Percentiles rank a stretch among this genome's conserved stretches.
Evolutionary conservation across 176 grass and related monocot species (phyloP).

Genomic region (Triticum urartu): DNA sequence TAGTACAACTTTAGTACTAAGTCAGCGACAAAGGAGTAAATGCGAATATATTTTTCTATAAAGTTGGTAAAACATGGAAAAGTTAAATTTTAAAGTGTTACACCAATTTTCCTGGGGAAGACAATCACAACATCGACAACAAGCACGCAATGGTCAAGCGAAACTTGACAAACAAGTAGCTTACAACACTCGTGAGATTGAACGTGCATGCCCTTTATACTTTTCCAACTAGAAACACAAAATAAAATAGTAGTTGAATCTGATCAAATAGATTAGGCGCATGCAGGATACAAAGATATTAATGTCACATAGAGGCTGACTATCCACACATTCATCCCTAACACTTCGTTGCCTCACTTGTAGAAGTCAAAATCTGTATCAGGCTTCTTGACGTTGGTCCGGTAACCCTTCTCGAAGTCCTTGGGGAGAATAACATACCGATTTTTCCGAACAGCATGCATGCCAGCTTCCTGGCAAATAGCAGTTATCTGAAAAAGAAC

Average conservation of each 20-base stretch:
- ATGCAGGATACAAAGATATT: not conserved
- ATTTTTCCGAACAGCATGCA: slow-evolving; percentile 98
- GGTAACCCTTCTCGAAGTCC: slow-evolving; percentile 97
- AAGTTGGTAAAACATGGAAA: too few species aligned
- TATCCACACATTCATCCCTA: slow-evolving; percentile 8
- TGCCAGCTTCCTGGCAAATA: slow-evolving; percentile 89
- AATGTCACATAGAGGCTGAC: not conserved
- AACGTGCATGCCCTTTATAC: not conserved
- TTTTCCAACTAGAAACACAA: slow-evolving; percentile 16
- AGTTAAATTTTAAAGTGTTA: too few species aligned
- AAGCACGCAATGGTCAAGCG: too few species aligned
- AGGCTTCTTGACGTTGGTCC: slow-evolving; percentile 95
- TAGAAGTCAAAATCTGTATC: slow-evolving; percentile 99
- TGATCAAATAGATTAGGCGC: not conserved
- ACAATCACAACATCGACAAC: too few species aligned
- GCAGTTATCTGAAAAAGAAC: slow-evolving; percentile 1
- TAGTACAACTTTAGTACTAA: too few species aligned
- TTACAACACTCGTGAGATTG: not conserved
- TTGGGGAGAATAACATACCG: slow-evolving; percentile 96
- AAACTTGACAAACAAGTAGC: not conserved
- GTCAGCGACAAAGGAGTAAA: too few species aligned
- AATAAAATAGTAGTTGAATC: not conserved
- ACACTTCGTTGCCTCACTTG: slow-evolving; percentile 49
- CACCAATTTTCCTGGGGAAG: too few species aligned
- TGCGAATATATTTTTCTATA: too few species aligned